Conservation (phyloP, 106 monocot species). For the Cymbidium sinense region DNA sequence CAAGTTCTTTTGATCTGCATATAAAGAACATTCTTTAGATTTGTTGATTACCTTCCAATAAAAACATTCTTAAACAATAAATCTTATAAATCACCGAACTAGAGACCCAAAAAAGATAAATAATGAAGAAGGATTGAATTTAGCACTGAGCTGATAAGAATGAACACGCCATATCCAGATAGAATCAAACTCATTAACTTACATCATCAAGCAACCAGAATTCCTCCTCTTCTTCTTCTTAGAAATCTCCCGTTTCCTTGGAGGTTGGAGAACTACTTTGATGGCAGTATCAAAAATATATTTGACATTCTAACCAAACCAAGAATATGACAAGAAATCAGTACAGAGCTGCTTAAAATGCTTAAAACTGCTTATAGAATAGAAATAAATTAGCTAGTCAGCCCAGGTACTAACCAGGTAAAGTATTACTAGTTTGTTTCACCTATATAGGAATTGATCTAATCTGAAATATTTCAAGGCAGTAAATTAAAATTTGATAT, state of each 20-base stretch:
- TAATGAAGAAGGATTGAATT: neutral
- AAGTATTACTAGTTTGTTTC: no score
- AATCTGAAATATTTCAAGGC: no score
- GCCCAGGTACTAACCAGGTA: no score
- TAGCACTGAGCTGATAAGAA: no score
- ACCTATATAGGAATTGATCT: no score
- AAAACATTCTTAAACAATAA: no score
- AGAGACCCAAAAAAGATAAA: neutral
- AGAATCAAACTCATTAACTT: slow-evolving; percentile 14
- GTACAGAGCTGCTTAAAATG: no score
- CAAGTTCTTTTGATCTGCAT: no score
- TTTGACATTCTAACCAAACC: slow-evolving; percentile 58
- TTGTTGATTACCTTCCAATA: no score
- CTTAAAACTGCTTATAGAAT: neutral
- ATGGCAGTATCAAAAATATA: slow-evolving; percentile 92
- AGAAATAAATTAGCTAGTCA: neutral
- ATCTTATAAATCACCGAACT: neutral
- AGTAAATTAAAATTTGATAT: neutral
- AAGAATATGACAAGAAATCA: neutral
- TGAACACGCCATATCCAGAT: neutral
- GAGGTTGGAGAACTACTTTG: slow-evolving; percentile 88
- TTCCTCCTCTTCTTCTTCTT: slow-evolving; percentile 49
- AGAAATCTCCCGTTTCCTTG: slow-evolving; percentile 61
- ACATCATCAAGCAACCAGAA: slow-evolving; percentile 57
- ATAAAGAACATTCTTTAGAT: no score